phyloP scores from a whole-genome alignment of 768 basidiomycete species.

The Lactifluus pinguis region DNA sequence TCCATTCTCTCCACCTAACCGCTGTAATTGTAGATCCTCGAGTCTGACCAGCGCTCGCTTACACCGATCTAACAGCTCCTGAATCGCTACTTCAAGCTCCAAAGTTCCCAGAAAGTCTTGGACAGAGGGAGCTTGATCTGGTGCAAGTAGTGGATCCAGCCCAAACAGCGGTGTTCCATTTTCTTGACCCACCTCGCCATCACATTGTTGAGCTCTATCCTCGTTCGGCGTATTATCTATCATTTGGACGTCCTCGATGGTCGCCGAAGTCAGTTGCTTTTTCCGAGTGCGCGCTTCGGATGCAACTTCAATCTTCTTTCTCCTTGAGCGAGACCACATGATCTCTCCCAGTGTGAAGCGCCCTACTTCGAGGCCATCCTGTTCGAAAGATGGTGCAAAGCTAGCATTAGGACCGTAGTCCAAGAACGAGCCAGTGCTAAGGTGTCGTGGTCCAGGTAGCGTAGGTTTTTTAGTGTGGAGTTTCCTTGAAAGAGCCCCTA shows the following conservation, averaged over 20 bases:
- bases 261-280: neutral
- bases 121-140: constrained; percentile 46
- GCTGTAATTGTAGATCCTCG: constrained; percentile 52
- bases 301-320: constrained; percentile 26
- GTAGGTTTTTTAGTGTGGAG: constrained; percentile 33
- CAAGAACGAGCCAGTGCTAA: constrained; percentile 60
- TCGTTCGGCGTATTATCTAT: constrained; percentile 10
- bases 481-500: constrained; percentile 49
- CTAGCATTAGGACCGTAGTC: constrained; percentile 70
- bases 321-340: constrained; percentile 42
- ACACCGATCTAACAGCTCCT: constrained; percentile 60
- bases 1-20: constrained; percentile 40
- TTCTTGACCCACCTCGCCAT: constrained; percentile 20
- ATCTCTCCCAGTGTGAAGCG: constrained; percentile 50
- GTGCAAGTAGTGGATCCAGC: constrained; percentile 46
- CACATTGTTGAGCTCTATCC: constrained; percentile 9
- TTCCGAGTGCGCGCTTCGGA: constrained; percentile 13
- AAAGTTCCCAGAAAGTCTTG: constrained; percentile 52
- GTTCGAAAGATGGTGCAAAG: constrained; percentile 75
- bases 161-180: constrained; percentile 29
- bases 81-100: constrained; percentile 59
- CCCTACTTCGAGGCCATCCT: constrained; percentile 66
- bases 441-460: constrained; percentile 40
- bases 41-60: constrained; percentile 52
- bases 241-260: neutral